Evolutionary conservation across 805 yeast genomes (phyloP), one percentile per base, ranked within the genome.

Genomic region (Candida broadrunensis): DNA sequence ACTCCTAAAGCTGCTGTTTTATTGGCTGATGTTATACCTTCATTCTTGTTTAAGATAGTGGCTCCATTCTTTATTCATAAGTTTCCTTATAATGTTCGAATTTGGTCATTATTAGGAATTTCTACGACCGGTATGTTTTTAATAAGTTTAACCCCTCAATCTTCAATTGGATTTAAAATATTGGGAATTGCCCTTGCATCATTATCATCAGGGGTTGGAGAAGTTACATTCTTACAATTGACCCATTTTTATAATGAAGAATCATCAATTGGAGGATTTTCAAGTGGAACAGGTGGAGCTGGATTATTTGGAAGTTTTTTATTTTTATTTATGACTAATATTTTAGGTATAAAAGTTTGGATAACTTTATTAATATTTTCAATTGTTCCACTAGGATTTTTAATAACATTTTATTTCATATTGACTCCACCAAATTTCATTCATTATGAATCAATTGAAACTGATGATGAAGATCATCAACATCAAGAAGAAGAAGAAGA

Each of bases 271-370:
- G 80, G 83, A 37, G 97, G 95, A 0, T 91, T 95, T 80, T 85
- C 96, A 16, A 78, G 89, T 6, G 99, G 99, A 1, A 91, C 98
- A 0, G 98, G 99, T 3, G 95, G 88, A 15, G 98, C 99, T 1
- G 99, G 99, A 0, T 60, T 91, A 4, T 74, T 78, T 15, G 99
- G 98, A 0, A 80, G 90, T 41, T 86, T 85, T 39, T 55, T 76
- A 12, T 90, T 78, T 54, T 53, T 91, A 73, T 49, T 84, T 1
- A 45, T 87, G 51, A 91, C 97, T 0, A 83, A 91, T 1, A 65
- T 88, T 54, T 36, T 86, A 17, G 71, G 78, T 1, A 43, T 88
- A 1, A 61, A 77, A 5, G 81, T 86, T 0, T 69, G 69, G 44
- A 42, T 68, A 1, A 68, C 87, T 0, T 67, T 91, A 30, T 55